These are phyloP conservation scores for Mucor circinelloides DNA, from an alignment of 371 early-diverging fungal species.

Conservation along the genomic window DNA sequence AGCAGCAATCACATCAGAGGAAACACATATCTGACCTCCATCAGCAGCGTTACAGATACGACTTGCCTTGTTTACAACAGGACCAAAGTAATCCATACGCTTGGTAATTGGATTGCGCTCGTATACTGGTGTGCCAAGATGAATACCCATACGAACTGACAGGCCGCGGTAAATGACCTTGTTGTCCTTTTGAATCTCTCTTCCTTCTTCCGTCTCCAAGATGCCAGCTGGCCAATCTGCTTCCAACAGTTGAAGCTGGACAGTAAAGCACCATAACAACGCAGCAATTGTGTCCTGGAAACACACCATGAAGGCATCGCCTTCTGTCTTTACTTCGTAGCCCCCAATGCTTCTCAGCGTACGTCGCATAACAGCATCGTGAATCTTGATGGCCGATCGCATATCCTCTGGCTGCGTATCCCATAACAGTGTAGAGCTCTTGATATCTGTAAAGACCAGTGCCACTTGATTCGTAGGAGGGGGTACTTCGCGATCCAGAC, in stretches of 20 bases:
- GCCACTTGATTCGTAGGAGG: constrained; percentile 90
- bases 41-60: constrained; percentile 89
- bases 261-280: constrained; percentile 88
- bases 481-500: constrained; percentile 76
- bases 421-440: constrained; percentile 94
- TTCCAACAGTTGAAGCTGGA: constrained; percentile 81
- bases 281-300: constrained; percentile 89
- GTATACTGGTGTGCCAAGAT: constrained; percentile 89
- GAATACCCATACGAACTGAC: constrained; percentile 95
- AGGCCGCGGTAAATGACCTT: constrained; percentile 83
- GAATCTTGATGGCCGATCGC: constrained; percentile 88
- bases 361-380: constrained; percentile 86
- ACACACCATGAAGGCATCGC: constrained; percentile 95
- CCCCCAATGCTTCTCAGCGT: constrained; percentile 85
- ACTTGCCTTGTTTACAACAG: constrained; percentile 90
- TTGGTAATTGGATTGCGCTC: constrained; percentile 90
- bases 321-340: constrained; percentile 98
- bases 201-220: constrained; percentile 76
- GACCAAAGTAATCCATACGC: constrained; percentile 97
- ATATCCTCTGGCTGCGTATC: constrained; percentile 86
- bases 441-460: constrained; percentile 95
- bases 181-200: constrained; percentile 68
- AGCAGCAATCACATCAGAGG: constrained; percentile 66
- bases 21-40: constrained; percentile 88
- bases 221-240: constrained; percentile 95